These are phyloP conservation scores for Wickerhamiella kazuoi DNA, from an alignment of 805 yeast genomes.

Conservation along the genomic window DNA sequence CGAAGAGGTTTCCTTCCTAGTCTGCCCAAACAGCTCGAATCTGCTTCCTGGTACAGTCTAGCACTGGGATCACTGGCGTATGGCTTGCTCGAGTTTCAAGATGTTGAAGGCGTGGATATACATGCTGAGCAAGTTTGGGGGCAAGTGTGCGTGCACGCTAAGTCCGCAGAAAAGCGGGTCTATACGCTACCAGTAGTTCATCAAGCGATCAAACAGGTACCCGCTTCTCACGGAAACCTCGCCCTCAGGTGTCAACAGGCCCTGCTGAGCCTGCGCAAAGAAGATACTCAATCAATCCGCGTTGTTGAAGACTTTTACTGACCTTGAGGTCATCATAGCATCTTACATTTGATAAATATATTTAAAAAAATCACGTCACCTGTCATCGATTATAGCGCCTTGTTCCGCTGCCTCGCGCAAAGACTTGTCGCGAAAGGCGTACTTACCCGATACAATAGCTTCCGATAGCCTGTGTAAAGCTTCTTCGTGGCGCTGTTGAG, in stretches of 20 bases:
- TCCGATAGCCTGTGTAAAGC: slow-evolving; percentile 9
- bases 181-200: neutral
- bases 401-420: slow-evolving; percentile 4
- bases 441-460: slow-evolving; percentile 6
- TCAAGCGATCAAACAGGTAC: neutral
- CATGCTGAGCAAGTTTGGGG: slow-evolving; percentile 4
- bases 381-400: neutral
- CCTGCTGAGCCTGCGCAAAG: neutral
- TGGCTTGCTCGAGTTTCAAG: neutral
- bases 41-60: neutral
- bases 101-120: neutral
- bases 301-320: neutral
- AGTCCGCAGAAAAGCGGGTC: neutral
- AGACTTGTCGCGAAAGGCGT: slow-evolving; percentile 6
- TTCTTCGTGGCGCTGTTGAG: slow-evolving; percentile 19
- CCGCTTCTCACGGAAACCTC: neutral
- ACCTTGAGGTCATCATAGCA: neutral
- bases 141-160: slow-evolving; percentile 1
- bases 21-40: neutral
- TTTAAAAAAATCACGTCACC: neutral
- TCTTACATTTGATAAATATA: neutral
- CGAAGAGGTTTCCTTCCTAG: neutral
- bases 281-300: neutral
- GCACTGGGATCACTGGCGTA: neutral
- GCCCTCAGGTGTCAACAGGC: neutral